A percentile compares a stretch with the other conserved stretches of the same genome.
phyloP scores from a whole-genome alignment of 1,284 basidiomycete species.

The Irpex sp. region DNA sequence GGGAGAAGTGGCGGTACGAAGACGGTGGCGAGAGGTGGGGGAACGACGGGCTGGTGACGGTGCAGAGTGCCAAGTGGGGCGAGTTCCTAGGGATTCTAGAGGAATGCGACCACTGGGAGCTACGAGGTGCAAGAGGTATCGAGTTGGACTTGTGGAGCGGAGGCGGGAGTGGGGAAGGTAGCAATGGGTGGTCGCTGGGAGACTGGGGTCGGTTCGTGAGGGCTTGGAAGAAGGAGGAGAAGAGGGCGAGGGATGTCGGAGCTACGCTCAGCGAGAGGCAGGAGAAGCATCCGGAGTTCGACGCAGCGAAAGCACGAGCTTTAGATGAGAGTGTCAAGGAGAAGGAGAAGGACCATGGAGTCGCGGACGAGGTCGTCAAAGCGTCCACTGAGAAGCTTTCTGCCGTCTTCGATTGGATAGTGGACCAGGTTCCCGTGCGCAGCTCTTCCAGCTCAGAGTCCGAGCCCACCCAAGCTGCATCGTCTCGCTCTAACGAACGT shows the following conservation, averaged over 20 bases:
- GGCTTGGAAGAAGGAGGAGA: constrained; percentile 55
- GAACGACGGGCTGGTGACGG: constrained; percentile 92
- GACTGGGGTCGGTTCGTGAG: constrained; percentile 62
- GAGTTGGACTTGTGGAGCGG: constrained; percentile 35
- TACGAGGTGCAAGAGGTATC: constrained; percentile 74
- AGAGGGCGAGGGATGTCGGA: constrained; percentile 27
- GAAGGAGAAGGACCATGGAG: constrained; percentile 29
- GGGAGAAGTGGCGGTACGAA: constrained; percentile 16
- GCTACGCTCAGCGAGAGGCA: constrained; percentile 21
- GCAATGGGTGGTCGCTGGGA: constrained; percentile 46
- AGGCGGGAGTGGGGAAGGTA: background rate
- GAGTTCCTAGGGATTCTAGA: constrained; percentile 91
- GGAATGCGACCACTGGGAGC: constrained; percentile 95
- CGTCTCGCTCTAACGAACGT: constrained; percentile 11
- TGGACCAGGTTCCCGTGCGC: constrained; percentile 59
- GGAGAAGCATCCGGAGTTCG: constrained; percentile 1
- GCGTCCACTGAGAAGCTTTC: constrained; percentile 69
- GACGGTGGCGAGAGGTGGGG: constrained; percentile 60
- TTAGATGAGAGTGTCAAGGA: constrained; percentile 16
- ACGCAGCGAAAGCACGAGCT: constrained; percentile 6
- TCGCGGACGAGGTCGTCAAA: constrained; percentile 57
- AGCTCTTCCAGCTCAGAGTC: constrained; percentile 10
- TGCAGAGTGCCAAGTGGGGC: constrained; percentile 90
- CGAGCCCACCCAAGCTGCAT: constrained; percentile 5
- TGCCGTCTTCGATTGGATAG: constrained; percentile 72